Evolutionary conservation across 2,329 filamentous ascomycete genomes (phyloP).

Genomic region (Monosporascus sp.): DNA sequence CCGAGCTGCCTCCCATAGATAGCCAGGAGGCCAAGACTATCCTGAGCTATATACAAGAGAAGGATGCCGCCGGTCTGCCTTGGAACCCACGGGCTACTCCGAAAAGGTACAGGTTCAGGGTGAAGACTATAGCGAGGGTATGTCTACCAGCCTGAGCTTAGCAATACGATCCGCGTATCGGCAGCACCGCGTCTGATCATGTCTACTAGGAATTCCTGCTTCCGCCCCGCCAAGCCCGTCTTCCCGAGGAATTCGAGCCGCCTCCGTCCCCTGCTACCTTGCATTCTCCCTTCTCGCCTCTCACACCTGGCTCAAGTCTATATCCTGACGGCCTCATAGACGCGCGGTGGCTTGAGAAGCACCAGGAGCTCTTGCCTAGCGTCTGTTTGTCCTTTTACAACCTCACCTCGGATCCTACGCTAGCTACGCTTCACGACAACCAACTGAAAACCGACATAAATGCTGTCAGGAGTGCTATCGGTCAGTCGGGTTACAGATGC

Average conservation of each 20-base stretch:
- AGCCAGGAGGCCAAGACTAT: slow-evolving; percentile 60
- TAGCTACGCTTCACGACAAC: slow-evolving; percentile 76
- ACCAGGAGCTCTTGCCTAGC: slow-evolving; percentile 78
- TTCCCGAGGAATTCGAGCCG: slow-evolving; percentile 45
- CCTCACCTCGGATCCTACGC: slow-evolving; percentile 66
- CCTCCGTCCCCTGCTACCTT: slow-evolving; percentile 50
- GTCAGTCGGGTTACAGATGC: slow-evolving; percentile 68
- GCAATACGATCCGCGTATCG: not conserved
- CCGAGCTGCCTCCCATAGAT: slow-evolving; percentile 63
- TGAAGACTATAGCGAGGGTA: slow-evolving; percentile 78
- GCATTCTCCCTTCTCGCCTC: slow-evolving; percentile 86
- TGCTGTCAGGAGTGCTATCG: slow-evolving; percentile 62
- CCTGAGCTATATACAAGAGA: slow-evolving; percentile 57
- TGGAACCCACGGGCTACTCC: slow-evolving; percentile 59
- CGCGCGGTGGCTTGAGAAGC: slow-evolving; percentile 78
- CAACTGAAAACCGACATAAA: slow-evolving; percentile 84
- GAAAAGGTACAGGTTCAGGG: slow-evolving; percentile 55
- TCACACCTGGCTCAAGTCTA: slow-evolving; percentile 74
- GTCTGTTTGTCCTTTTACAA: slow-evolving; percentile 76
- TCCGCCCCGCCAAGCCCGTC: slow-evolving; percentile 51
- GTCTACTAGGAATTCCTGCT: slow-evolving; percentile 44
- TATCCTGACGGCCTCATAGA: slow-evolving; percentile 89
- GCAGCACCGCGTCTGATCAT: slow-evolving; percentile 12
- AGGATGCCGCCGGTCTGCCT: slow-evolving; percentile 58
- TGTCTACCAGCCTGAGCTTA: slow-evolving; percentile 30